phyloP scores from a whole-genome alignment of 768 basidiomycete genomes.

The Sarcodon sp. region DNA sequence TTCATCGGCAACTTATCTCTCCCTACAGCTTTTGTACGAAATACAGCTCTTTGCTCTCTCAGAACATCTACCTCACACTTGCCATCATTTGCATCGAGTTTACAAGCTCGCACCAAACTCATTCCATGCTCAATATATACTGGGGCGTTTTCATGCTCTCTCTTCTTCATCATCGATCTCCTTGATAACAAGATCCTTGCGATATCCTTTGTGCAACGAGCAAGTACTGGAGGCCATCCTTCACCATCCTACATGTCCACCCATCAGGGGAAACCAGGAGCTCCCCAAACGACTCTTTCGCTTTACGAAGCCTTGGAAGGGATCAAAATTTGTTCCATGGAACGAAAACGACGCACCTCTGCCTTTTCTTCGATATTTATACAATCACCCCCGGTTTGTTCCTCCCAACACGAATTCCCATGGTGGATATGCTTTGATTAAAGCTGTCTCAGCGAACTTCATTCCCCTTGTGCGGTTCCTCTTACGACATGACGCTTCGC shows the following conservation, averaged over 20 bases:
- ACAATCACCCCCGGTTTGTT: background rate
- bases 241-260: slow-evolving; percentile 9
- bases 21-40: slow-evolving; percentile 58
- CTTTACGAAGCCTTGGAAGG: slow-evolving; percentile 19
- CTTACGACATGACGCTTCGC: slow-evolving; percentile 62
- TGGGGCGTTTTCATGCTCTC: slow-evolving; percentile 10
- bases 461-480: slow-evolving; percentile 57
- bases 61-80: slow-evolving; percentile 45
- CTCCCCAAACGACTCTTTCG: slow-evolving; percentile 62
- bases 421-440: slow-evolving; percentile 72
- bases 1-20: background rate
- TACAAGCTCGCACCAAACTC: slow-evolving; percentile 43
- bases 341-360: slow-evolving; percentile 40
- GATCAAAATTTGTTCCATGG: slow-evolving; percentile 22
- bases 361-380: slow-evolving; percentile 48
- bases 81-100: slow-evolving; percentile 35
- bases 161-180: background rate
- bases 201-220: slow-evolving; percentile 33
- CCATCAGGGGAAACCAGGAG: background rate
- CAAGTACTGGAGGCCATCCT: slow-evolving; percentile 35
- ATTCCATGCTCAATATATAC: slow-evolving; percentile 58
- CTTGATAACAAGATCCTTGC: slow-evolving; percentile 36
- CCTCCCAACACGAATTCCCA: slow-evolving; percentile 51
- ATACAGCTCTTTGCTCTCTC: slow-evolving; percentile 65
- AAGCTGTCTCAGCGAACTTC: slow-evolving; percentile 58